Conservation (phyloP, 768 basidiomycete genomes). For the Tephrocybe sp. region DNA sequence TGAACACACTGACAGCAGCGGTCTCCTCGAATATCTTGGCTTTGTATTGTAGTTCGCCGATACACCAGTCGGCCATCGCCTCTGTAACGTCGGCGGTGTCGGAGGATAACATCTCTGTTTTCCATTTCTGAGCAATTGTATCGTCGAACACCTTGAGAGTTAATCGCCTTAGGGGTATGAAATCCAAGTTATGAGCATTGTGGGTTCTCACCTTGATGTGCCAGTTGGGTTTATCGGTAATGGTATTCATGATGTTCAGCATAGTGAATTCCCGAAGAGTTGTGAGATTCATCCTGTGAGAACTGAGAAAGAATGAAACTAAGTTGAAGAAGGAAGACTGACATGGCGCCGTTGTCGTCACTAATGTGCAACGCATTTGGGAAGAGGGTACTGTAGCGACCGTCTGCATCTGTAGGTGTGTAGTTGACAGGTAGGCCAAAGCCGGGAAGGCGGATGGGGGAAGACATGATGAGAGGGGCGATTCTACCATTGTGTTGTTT, state of each 20-base stretch:
- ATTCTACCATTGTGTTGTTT: too few relatives aligned
- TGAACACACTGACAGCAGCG: conserved; percentile 12
- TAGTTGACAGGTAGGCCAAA: conserved; percentile 28
- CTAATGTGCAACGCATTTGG: background rate
- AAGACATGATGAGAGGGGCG: background rate
- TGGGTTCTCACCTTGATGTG: background rate
- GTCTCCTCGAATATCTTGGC: conserved; percentile 11
- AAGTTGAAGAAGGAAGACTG: background rate
- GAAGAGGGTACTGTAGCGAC: background rate
- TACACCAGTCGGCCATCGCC: conserved; percentile 17
- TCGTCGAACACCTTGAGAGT: conserved; percentile 17
- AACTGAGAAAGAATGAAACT: background rate
- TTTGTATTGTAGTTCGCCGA: conserved; percentile 18
- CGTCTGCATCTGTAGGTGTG: background rate
- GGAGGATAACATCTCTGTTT: conserved; percentile 9
- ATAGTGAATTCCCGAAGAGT: background rate
- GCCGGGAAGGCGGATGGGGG: conserved; percentile 22
- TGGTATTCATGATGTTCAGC: conserved; percentile 1
- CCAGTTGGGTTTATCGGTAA: conserved; percentile 4
- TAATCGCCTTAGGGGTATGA: background rate
- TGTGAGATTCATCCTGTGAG: background rate
- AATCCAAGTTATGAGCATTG: too few relatives aligned
- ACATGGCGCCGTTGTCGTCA: background rate
- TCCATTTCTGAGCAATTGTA: conserved; percentile 12
- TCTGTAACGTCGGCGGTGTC: conserved; percentile 10